A percentile compares a stretch with the other conserved stretches of the same genome.
phyloP scores from a whole-genome alignment of 257 asterid species.

The Mitragyna speciosa region DNA sequence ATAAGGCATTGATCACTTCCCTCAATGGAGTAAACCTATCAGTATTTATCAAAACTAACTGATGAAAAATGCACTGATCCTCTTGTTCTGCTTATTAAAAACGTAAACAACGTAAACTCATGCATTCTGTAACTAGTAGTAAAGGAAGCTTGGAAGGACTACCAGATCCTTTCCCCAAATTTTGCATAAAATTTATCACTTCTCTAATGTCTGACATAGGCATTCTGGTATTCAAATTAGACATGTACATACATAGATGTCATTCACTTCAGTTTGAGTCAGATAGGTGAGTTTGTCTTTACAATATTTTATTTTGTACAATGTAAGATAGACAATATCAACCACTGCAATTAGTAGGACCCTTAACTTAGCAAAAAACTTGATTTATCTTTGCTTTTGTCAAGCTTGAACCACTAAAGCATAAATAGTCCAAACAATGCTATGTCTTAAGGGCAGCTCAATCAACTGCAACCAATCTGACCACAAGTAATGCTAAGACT shows the following conservation, averaged over 20 bases:
- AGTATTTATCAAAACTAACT: slow-evolving; percentile 12
- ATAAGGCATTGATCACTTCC: slow-evolving; percentile 93
- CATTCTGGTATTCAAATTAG: not conserved
- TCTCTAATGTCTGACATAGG: too few species aligned
- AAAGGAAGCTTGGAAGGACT: too few species aligned
- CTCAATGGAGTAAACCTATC: slow-evolving; percentile 92
- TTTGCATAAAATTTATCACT: too few species aligned
- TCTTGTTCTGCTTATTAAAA: not conserved
- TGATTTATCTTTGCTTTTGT: not conserved
- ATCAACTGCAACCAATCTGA: not conserved
- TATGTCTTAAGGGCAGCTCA: not conserved
- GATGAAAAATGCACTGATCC: slow-evolving; percentile 7
- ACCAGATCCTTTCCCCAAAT: too few species aligned
- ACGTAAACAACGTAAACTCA: not conserved
- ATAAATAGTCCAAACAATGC: not conserved
- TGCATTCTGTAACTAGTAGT: too few species aligned
- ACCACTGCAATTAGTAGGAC: not conserved
- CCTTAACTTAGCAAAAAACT: not conserved
- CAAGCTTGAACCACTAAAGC: not conserved
- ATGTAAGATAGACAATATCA: not conserved
- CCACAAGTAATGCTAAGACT: not conserved
- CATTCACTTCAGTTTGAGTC: not conserved
- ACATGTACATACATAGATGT: not conserved
- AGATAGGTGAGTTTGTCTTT: not conserved
- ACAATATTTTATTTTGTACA: not conserved